Conservation (phyloP, 2,329 filamentous ascomycete genomes). For the Alternaria consortialis region DNA sequence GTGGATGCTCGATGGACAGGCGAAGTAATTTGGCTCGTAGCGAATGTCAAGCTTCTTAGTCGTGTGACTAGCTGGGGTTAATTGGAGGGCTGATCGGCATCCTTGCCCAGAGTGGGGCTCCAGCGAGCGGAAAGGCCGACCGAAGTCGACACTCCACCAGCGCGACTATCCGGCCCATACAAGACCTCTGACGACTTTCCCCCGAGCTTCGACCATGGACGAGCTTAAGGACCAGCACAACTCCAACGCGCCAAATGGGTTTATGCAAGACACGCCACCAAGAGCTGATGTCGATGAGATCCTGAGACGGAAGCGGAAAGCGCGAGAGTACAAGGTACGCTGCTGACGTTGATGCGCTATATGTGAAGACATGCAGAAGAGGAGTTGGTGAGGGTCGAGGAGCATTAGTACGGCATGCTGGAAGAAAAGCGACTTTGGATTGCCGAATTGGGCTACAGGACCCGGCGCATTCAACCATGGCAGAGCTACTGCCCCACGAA, state of each 20-base stretch:
- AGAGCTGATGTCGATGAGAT: conserved; percentile 61
- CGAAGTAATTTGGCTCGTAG: neutral
- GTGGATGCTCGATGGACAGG: neutral
- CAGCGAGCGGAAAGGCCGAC: conserved; percentile 22
- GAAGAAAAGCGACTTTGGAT: conserved; percentile 12
- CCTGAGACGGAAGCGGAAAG: conserved; percentile 60
- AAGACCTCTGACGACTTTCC: conserved; percentile 23
- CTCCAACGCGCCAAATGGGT: conserved; percentile 30
- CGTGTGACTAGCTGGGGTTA: conserved; percentile 22
- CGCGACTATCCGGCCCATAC: conserved; percentile 28
- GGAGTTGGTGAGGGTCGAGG: neutral
- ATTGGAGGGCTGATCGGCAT: conserved; percentile 9
- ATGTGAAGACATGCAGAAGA: neutral
- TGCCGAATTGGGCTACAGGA: conserved; percentile 27
- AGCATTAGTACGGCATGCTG: neutral
- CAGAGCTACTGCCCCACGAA: conserved; percentile 23
- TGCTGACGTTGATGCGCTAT: conserved; percentile 8
- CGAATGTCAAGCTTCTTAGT: conserved; percentile 17
- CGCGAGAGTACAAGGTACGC: conserved; percentile 60
- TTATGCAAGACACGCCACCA: conserved; percentile 50
- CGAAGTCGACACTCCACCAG: conserved; percentile 21
- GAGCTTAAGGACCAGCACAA: conserved; percentile 38
- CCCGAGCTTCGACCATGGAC: conserved; percentile 41
- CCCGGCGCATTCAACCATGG: conserved; percentile 21
- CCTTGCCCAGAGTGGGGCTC: conserved; percentile 23